phyloP scores from a whole-genome alignment of 2,329 filamentous ascomycete species.

The Pseudogymnoascus sp. region DNA sequence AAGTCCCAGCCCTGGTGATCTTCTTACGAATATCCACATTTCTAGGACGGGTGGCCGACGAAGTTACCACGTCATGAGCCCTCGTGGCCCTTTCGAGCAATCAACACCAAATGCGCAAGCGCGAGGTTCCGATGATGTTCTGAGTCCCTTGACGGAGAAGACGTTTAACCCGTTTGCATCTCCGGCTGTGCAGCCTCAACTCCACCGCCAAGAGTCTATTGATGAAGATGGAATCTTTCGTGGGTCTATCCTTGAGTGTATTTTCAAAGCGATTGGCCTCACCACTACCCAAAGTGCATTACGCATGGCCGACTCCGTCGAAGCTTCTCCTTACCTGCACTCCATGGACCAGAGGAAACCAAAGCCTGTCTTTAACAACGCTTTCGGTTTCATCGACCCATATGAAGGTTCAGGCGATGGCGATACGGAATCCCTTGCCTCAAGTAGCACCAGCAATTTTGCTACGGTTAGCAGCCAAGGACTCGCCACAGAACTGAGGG shows the following conservation, averaged over 20 bases:
- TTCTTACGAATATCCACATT: conserved; percentile 70
- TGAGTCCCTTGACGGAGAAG: conserved; percentile 35
- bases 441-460: conserved; percentile 55
- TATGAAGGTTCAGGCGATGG: conserved; percentile 71
- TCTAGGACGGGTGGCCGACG: conserved; percentile 51
- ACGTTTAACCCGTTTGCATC: conserved; percentile 51
- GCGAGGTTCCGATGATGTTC: conserved; percentile 26
- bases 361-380: conserved; percentile 73
- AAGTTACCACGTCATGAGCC: conserved; percentile 18
- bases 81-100: conserved; percentile 16
- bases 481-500: conserved; percentile 71
- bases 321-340: conserved; percentile 75
- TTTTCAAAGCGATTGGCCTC: conserved; percentile 88
- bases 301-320: conserved; percentile 65
- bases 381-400: conserved; percentile 84
- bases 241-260: conserved; percentile 85
- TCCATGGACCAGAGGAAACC: conserved; percentile 77
- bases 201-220: conserved; percentile 69
- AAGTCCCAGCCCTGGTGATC: conserved; percentile 64
- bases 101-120: conserved; percentile 26
- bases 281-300: conserved; percentile 59
- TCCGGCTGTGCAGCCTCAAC: conserved; percentile 39
- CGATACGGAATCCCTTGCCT: conserved; percentile 79
- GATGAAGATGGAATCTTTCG: conserved; percentile 87
- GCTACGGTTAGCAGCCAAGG: conserved; percentile 53